Evolutionary conservation across 345 rosid species (phyloP).

Genomic region (Citrus cavaleriei): DNA sequence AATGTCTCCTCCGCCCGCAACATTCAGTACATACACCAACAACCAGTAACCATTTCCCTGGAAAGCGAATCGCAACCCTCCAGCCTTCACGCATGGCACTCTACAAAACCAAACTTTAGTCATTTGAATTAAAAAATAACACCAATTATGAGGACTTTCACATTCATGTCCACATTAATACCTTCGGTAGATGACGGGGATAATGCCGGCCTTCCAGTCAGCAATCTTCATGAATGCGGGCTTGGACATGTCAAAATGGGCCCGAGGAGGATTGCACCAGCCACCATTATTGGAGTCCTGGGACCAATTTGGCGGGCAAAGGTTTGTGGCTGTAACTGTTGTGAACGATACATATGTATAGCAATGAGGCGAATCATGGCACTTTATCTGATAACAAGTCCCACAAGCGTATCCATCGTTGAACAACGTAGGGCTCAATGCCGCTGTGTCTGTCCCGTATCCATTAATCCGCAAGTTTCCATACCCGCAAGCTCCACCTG

Average conservation of each 20-base stretch:
- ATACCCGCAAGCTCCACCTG: slow-evolving; percentile 93
- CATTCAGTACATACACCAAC: slow-evolving; percentile 66
- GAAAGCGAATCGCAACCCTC: slow-evolving; percentile 40
- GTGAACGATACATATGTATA: slow-evolving; percentile 31
- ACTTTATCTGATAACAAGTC: slow-evolving; percentile 63
- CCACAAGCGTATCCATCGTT: slow-evolving; percentile 80
- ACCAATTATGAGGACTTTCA: too few species aligned
- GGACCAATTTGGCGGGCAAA: slow-evolving; percentile 79
- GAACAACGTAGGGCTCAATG: slow-evolving; percentile 66
- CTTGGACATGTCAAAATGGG: slow-evolving; percentile 80
- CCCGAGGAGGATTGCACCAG: slow-evolving; percentile 90
- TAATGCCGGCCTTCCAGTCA: slow-evolving; percentile 74
- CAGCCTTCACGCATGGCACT: slow-evolving; percentile 43
- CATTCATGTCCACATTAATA: background rate
- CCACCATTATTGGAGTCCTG: slow-evolving; percentile 71
- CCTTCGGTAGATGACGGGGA: slow-evolving; percentile 77
- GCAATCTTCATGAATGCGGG: slow-evolving; percentile 90
- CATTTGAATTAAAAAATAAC: too few species aligned
- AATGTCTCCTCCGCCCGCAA: slow-evolving; percentile 68
- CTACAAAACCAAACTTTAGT: slow-evolving; percentile 17
- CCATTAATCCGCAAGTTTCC: slow-evolving; percentile 62
- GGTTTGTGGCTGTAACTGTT: slow-evolving; percentile 72
- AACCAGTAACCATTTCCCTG: slow-evolving; percentile 65
- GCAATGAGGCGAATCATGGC: slow-evolving; percentile 56
- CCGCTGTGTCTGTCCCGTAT: slow-evolving; percentile 64